Base-by-base conservation (phyloP, 441 rosid genomes). In the Cnidoscolus chayamansa region DNA sequence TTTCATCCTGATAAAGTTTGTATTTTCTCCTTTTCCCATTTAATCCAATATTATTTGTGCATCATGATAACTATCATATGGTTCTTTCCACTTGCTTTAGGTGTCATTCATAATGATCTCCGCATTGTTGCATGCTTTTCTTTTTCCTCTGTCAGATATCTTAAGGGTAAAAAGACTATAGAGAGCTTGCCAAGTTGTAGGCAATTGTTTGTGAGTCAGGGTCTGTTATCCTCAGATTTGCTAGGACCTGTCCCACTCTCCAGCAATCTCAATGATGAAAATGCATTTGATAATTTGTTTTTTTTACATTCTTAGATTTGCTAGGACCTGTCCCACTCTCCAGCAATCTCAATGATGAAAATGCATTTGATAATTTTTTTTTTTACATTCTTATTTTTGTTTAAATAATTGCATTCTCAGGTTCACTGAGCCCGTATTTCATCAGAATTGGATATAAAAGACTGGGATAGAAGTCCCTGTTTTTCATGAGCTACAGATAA, bases 361-460 rank as follows among this genome's bases (percentile, higher is more conserved):
- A 47, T 75, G 64, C 72, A 64, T 71, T 49, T 74, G 50, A 47
- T 64, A 31, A 60, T 45, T 30, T 66, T 8, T 74, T 65, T 35
- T 25, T 45, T 56, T 72, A 51, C 30, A 15, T 45, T 78, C 31
- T 55, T 35, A 53, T 50, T 65, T 53, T 72, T 68, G 48, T 73
- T 66, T 61, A 72, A 54, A 59, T 71, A 63, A 25, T 73, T 59
- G 63, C 64, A 65, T 47, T 84, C 9, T 4, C 85, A 87, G 90
- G 82, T 82, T 72, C 55, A 55, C 40, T 76, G 83, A 70, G 82
- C 51, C 65, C 71, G 71, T 65, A 68, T 40, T 20, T 71, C 31
- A 31, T 62, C 70, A 65, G 70, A 65, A 65, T 30, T 63, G 48
- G 62, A 66, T 31, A 51, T 62, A 51, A 71, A 40, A 60, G 65